Base-by-base conservation (phyloP, 1,139 yeast genomes). In the Sugiyamaella paludigena region DNA sequence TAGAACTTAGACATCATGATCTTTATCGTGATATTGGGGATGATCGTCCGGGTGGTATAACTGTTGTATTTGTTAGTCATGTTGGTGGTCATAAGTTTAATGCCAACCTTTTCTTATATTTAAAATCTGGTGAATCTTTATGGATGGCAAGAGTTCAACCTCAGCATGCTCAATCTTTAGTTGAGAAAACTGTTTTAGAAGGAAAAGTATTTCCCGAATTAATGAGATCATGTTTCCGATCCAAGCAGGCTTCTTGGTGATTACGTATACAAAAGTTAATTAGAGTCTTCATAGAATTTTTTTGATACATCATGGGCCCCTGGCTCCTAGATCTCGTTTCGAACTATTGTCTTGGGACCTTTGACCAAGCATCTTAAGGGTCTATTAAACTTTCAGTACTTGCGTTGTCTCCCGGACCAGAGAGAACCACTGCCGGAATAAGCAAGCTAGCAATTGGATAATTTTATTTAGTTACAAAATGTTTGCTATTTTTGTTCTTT, bases 81-180 rank as follows among this genome's bases (percentile, higher is more conserved):
- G 84, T 92, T 29, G 98, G 98, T 2, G 98, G 98, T 2, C 98
- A 92, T 68, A 92, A 92, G 58, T 92, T 74, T 66, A 87, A 92
- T 1, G 97, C 98, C 1, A 92, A 92, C 67, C 86, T 87, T 1
- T 75, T 88, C 47, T 78, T 91, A 27, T 89, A 87, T 62, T 69
- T 82, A 54, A 80, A 77, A 56, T 71, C 83, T 2, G 95, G 95
- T 11, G 84, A 86, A 58, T 80, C 84, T 52, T 78, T 89, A 32
- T 89, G 98, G 97, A 72, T 88, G 61, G 98, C 95, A 0, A 76
- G 92, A 56, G 84, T 94, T 52, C 74, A 79, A 4, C 98, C 98
- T 8, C 75, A 75, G 45, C 87, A 88, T 61, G 87, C 83, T 15
- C 74, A 75, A 48, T 83, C 86, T 1, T 80, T 92, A 12, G 79